Evolutionary conservation across 1,284 basidiomycete species (phyloP).

Genomic region (Gymnopus androsaceus): DNA sequence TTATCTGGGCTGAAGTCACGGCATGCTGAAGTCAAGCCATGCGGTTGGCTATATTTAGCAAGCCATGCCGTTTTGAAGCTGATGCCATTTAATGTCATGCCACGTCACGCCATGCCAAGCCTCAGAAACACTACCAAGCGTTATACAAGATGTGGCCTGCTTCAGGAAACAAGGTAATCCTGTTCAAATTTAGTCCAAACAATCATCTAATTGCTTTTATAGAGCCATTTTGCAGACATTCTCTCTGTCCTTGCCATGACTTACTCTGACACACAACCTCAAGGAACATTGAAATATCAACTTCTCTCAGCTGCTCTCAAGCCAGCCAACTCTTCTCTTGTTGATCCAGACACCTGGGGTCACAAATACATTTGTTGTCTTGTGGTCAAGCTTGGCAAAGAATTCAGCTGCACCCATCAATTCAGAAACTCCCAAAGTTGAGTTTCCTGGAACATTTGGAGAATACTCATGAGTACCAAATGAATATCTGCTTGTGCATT

Average conservation of each 20-base stretch:
- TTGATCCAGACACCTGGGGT: constrained; percentile 95
- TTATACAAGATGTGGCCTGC: constrained; percentile 81
- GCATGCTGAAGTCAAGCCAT: too few relatives aligned
- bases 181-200: background rate
- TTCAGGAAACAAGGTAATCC: constrained; percentile 83
- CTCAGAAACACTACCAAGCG: too few relatives aligned
- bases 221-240: constrained; percentile 96
- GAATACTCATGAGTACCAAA: constrained; percentile 71
- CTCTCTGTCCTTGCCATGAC: constrained; percentile 99
- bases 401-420: constrained; percentile 61
- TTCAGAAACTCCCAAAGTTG: constrained; percentile 19
- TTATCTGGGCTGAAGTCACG: too few relatives aligned
- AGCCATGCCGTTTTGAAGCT: too few relatives aligned
- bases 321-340: constrained; percentile 62
- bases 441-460: constrained; percentile 72
- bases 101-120: too few relatives aligned
- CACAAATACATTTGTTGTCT: constrained; percentile 99
- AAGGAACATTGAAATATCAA: constrained; percentile 93
- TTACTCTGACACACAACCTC: constrained; percentile 93
- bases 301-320: constrained; percentile 78
- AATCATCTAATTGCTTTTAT: constrained; percentile 17
- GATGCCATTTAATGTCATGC: too few relatives aligned
- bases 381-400: constrained; percentile 96
- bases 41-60: too few relatives aligned
- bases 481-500: background rate